A percentile compares a stretch with the other conserved stretches of the same genome.
Conservation (phyloP, 371 early-diverging fungal species). For the Phascolomyces articulosus region DNA sequence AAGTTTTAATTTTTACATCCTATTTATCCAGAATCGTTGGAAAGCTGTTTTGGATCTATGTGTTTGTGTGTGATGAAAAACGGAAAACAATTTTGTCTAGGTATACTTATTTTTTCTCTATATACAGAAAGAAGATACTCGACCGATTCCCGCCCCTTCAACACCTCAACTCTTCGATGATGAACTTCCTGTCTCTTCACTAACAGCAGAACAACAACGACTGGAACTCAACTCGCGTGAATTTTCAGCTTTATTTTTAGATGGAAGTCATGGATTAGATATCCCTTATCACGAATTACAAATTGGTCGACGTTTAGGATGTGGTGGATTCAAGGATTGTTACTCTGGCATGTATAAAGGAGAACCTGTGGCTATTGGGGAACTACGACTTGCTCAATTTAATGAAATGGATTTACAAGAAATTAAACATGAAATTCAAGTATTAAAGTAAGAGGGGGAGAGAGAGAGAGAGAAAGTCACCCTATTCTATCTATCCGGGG, state of each 20-base stretch:
- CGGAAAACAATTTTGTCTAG: too few species aligned
- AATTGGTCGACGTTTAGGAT: constrained; percentile 68
- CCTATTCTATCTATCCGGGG: too few species aligned
- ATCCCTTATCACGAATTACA: constrained; percentile 63
- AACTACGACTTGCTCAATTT: constrained; percentile 66
- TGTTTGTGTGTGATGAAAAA: too few species aligned
- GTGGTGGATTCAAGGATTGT: constrained; percentile 86
- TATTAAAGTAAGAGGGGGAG: constrained; percentile 60
- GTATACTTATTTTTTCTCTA: too few species aligned
- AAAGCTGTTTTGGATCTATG: too few species aligned
- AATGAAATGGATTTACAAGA: constrained; percentile 71
- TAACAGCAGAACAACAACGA: constrained; percentile 28
- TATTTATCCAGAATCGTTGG: too few species aligned
- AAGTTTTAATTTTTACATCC: neutral
- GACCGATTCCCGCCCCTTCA: constrained; percentile 71
- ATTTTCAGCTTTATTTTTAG: constrained; percentile 56
- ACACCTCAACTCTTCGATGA: constrained; percentile 64
- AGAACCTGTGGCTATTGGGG: constrained; percentile 75
- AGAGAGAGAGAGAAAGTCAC: neutral
- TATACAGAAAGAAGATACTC: constrained; percentile 69
- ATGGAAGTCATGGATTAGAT: constrained; percentile 53
- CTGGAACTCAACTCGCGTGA: constrained; percentile 53
- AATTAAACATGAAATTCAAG: constrained; percentile 78
- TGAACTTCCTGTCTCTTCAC: constrained; percentile 43
- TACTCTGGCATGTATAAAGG: constrained; percentile 35